Evolutionary conservation across 345 rosid genomes (phyloP), one percentile per base, ranked within the genome.

Genomic region (Salix exigua): DNA sequence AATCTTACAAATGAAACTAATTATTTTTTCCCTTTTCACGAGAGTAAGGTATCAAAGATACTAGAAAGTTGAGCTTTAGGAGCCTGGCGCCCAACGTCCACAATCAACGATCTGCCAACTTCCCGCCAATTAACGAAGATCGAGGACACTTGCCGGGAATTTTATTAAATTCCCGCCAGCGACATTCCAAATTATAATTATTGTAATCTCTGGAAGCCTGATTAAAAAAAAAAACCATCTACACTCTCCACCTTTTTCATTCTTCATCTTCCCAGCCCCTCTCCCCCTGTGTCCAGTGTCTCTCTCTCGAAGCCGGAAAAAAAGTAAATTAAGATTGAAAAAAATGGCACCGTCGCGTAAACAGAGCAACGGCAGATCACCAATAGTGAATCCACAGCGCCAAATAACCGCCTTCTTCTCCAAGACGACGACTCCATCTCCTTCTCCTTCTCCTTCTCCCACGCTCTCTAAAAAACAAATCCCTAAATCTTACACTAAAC

Each of bases 341-440:
- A 38, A 74, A 55, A 92, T 93, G 98, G 91, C 93, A n/a, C 81
- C 96, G 61, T 75, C 92, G 70, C 91, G 94, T 70, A 92, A 92
- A 50, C 93, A 75, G 40, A 87, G 76, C 85, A 92, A 82, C 44
- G 98, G 97, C 61, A 83, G 98, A 78, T 96, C 99, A 53, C 97
- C 98, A 61, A 82, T 93, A 76, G 98, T 90, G 14, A 95, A 91
- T 81, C 94, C 88, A 69, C 98, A 91, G 77, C 87, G 94, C 64
- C 97, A 95, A 82, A 95, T 93, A 84, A 95, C 99, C 13, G 60
- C 95, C 55, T 96, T 93, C 92, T 96, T 96, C 84, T 73, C 86
- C 67, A 91, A 85, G 75, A 55, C 84, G 8, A 64, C 79, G 67
- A 62, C 82, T 16, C 86, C 90, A 7, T 83, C 97, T 28, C 79